Evolutionary conservation across 257 asterid genomes (phyloP), one percentile per base, ranked within the genome.

Genomic region (Plantago major): DNA sequence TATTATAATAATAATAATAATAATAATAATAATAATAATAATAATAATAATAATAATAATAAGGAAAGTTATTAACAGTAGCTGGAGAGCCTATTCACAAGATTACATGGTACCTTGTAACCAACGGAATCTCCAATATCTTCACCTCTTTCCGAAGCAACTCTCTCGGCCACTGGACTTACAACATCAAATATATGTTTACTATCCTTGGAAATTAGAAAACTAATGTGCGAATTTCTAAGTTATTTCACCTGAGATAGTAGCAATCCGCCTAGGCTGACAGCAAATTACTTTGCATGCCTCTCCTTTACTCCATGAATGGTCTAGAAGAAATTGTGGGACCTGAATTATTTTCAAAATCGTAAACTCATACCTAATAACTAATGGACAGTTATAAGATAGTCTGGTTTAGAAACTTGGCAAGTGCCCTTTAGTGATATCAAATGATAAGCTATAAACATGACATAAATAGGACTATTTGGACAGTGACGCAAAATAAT

Each of bases 91-190:
- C 12, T 10, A 40, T 57, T 56, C 19, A 44, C 73, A 63, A 42
- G 19, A 19, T 53, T 16, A 26, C 67, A 19, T 54, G 68, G 59
- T 84, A 92, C 99, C 97, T 92, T 92, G 83, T 83, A 92, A 46
- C 99, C 99, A 66, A 92, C 86, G 57, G 96, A 81, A 38, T 83
- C 85, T 33, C 99, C 99, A 73, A 89, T 62, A 63, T 40, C 67
- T 83, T 92, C 99, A 45, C 95, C 97, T 82, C 99, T 84, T 79
- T 92, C 99, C 14, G 89, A 59, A 66, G 99, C 89, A 73, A 92
- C 81, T 83, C 99, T 81, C 76, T 89, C 99, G 67, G 99, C 89
- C 79, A 92, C 99, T 92, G 80, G 72, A 80, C 60, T 74, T 49
- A 60, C 63, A 74, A 58, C 60, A 73, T 66, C 58, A 37, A 44